Evolutionary conservation across 2,329 filamentous ascomycete species (phyloP).

Genomic region (Didymella sp.): DNA sequence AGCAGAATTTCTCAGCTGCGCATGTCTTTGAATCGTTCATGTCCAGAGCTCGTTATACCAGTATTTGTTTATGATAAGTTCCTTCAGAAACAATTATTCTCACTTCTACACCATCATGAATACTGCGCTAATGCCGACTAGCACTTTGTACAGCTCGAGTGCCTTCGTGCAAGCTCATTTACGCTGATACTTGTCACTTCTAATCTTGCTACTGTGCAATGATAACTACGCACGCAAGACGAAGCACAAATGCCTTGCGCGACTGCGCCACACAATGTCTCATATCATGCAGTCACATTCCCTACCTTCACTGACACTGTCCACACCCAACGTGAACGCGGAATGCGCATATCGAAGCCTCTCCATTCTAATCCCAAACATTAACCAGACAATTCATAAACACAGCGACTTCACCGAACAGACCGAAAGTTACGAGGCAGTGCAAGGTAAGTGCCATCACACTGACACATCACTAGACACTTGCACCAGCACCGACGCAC

Average conservation of each 20-base stretch:
- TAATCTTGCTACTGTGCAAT: background rate
- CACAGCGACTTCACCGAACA: background rate
- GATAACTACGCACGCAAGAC: background rate
- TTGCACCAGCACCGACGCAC: background rate
- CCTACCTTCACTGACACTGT: constrained; percentile 1
- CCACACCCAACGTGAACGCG: background rate
- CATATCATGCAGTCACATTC: constrained; percentile 5
- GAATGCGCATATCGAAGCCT: background rate
- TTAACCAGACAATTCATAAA: background rate
- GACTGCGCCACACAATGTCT: constrained; percentile 3
- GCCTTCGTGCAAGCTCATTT: background rate
- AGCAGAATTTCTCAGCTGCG: no score
- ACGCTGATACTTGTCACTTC: background rate
- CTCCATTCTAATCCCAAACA: background rate
- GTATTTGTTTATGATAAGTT: background rate
- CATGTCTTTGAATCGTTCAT: no score
- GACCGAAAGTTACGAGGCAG: background rate
- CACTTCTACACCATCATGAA: background rate
- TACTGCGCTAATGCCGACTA: background rate
- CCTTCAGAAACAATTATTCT: background rate
- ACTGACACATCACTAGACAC: background rate
- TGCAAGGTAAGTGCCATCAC: constrained; percentile 2
- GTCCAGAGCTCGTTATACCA: no score
- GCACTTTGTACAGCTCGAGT: background rate
- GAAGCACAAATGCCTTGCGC: background rate